phyloP scores from a whole-genome alignment of 2,329 filamentous ascomycete genomes.

The Didymella keratinophila region DNA sequence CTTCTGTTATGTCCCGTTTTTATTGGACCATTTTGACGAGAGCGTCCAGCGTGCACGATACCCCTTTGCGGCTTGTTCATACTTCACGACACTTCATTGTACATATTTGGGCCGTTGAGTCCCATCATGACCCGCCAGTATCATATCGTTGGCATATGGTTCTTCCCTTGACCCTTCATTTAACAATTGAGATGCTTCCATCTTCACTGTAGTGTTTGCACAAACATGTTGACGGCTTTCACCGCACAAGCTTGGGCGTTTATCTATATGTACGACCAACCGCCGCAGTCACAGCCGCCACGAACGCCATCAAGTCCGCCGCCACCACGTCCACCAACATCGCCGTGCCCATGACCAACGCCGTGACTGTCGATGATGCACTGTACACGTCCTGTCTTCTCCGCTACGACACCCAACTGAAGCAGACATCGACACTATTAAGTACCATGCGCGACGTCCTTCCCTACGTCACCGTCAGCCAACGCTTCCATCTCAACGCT shows the following conservation, averaged over 20 bases:
- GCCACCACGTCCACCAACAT: neutral
- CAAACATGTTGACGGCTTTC: neutral
- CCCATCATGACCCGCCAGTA: conserved; percentile 6
- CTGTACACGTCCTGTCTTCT: neutral
- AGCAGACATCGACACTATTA: neutral
- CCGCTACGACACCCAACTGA: neutral
- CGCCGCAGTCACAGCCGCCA: neutral
- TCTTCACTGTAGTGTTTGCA: neutral
- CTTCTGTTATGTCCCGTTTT: neutral
- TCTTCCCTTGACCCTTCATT: neutral
- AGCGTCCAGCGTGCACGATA: conserved; percentile 21
- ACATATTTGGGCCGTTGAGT: conserved; percentile 5
- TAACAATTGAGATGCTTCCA: neutral
- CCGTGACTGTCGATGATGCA: neutral
- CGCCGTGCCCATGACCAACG: neutral
- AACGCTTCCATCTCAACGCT: neutral
- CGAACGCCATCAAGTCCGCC: neutral
- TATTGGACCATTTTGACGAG: conserved; percentile 13
- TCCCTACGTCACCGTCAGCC: neutral
- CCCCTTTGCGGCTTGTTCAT: conserved; percentile 14
- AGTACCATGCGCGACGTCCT: neutral
- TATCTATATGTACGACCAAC: neutral
- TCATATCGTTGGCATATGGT: neutral
- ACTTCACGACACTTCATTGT: conserved; percentile 14
- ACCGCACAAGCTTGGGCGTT: neutral